A percentile compares a stretch with the other conserved stretches of the same genome.
Evolutionary conservation across 2,329 filamentous ascomycete genomes (phyloP).

Genomic region (Cercospora sojina): DNA sequence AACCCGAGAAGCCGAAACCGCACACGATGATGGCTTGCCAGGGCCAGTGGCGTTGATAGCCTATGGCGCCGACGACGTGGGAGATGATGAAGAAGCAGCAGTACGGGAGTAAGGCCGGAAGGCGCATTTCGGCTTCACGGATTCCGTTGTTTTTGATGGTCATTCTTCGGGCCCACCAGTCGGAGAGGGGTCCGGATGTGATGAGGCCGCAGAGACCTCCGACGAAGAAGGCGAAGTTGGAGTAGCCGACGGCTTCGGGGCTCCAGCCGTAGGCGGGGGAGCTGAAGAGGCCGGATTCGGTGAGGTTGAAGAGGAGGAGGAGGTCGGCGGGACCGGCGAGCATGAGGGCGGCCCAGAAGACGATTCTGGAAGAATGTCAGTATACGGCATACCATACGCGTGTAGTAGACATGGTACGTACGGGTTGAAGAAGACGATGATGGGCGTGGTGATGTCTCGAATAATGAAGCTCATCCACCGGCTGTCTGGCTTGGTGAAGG

Average conservation of each 20-base stretch:
- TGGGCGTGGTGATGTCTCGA: conserved; percentile 43
- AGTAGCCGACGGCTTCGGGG: conserved; percentile 49
- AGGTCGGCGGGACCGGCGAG: conserved; percentile 41
- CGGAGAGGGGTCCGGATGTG: conserved; percentile 57
- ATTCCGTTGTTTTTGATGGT: conserved; percentile 57
- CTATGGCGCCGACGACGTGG: conserved; percentile 50
- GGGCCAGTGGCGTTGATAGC: conserved; percentile 50
- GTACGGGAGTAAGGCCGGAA: conserved; percentile 55
- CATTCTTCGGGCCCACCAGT: conserved; percentile 51
- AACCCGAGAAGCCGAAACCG: conserved; percentile 48
- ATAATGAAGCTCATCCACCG: conserved; percentile 45
- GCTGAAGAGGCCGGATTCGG: conserved; percentile 49
- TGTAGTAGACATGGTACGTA: too few species aligned
- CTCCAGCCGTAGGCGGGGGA: conserved; percentile 46
- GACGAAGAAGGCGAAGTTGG: conserved; percentile 50
- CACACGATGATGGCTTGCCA: conserved; percentile 53
- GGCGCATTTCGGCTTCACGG: conserved; percentile 60
- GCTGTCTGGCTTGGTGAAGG: conserved; percentile 41
- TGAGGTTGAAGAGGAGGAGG: conserved; percentile 53
- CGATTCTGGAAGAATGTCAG: conserved; percentile 32
- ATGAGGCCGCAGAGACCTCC: conserved; percentile 46
- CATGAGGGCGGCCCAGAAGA: conserved; percentile 41
- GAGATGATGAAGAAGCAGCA: conserved; percentile 53
- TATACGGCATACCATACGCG: too few species aligned
- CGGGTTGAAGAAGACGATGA: conserved; percentile 48